Evolutionary conservation across 306 rosid species (phyloP).

Genomic region (Vachellia pachyceras): DNA sequence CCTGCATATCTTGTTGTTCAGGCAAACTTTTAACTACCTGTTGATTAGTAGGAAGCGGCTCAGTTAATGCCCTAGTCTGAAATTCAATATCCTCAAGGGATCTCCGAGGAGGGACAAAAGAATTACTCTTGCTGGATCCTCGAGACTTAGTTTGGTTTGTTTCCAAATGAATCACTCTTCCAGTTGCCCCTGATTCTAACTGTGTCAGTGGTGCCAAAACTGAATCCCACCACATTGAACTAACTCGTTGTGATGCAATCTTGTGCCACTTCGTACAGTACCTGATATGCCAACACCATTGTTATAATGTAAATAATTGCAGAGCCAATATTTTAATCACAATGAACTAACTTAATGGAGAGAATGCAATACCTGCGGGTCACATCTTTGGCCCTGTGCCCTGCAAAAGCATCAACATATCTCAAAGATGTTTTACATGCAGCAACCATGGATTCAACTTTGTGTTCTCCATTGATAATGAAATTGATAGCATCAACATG

Average conservation of each 20-base stretch:
- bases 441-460: slow-evolving; percentile 84
- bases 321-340: slow-evolving; percentile 16
- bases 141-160: slow-evolving; percentile 37
- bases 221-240: slow-evolving; percentile 84
- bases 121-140: slow-evolving; percentile 44
- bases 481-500: slow-evolving; percentile 84
- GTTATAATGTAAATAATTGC: slow-evolving; percentile 8
- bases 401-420: slow-evolving; percentile 94
- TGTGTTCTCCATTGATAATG: slow-evolving; percentile 84
- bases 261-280: slow-evolving; percentile 91
- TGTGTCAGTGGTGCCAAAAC: slow-evolving; percentile 83
- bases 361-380: slow-evolving; percentile 79
- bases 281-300: slow-evolving; percentile 49
- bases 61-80: slow-evolving; percentile 96
- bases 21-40: slow-evolving; percentile 60
- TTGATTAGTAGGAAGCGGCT: slow-evolving; percentile 97
- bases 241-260: slow-evolving; percentile 77
- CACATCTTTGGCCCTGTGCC: slow-evolving; percentile 96
- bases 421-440: slow-evolving; percentile 87
- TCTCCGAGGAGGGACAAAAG: slow-evolving; percentile 58
- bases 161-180: slow-evolving; percentile 46
- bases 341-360: slow-evolving; percentile 26
- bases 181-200: slow-evolving; percentile 69
- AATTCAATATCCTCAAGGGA: slow-evolving; percentile 93
- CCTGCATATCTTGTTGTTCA: slow-evolving; percentile 29